phyloP scores from a whole-genome alignment of 805 yeast species.

The Metschnikowia aberdeeniae region DNA sequence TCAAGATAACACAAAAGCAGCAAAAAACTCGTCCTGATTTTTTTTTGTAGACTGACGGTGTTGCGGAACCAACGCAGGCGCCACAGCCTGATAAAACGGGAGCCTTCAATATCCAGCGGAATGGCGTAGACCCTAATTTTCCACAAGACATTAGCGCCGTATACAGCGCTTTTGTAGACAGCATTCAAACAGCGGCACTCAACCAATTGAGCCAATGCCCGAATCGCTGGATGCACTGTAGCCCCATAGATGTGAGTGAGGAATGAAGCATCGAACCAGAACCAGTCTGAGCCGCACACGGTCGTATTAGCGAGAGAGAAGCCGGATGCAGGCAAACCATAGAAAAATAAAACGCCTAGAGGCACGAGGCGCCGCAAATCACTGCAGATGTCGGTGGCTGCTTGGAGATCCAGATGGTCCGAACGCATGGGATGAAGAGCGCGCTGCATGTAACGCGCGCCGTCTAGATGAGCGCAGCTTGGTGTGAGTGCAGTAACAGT shows the following conservation, averaged over 20 bases:
- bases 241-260: constrained; percentile 15
- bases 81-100: constrained; percentile 30
- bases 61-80: constrained; percentile 23
- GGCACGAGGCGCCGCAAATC: constrained; percentile 38
- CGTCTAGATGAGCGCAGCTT: no score
- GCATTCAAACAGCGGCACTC: constrained; percentile 38
- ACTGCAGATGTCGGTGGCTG: constrained; percentile 31
- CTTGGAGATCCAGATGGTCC: constrained; percentile 5
- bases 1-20: constrained; percentile 41
- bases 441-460: neutral
- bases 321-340: constrained; percentile 38
- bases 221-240: constrained; percentile 21
- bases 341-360: constrained; percentile 47
- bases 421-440: neutral
- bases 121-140: constrained; percentile 45
- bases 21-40: constrained; percentile 29
- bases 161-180: constrained; percentile 32
- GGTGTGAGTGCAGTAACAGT: no score
- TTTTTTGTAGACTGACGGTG: constrained; percentile 15
- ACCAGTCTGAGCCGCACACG: constrained; percentile 41
- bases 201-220: constrained; percentile 42
- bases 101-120: constrained; percentile 41
- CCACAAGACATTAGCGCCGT: constrained; percentile 13
- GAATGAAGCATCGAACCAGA: constrained; percentile 51
- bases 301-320: constrained; percentile 29